Conservation (phyloP, 495 filamentous ascomycete genomes). For the Penicillium flavigenum region DNA sequence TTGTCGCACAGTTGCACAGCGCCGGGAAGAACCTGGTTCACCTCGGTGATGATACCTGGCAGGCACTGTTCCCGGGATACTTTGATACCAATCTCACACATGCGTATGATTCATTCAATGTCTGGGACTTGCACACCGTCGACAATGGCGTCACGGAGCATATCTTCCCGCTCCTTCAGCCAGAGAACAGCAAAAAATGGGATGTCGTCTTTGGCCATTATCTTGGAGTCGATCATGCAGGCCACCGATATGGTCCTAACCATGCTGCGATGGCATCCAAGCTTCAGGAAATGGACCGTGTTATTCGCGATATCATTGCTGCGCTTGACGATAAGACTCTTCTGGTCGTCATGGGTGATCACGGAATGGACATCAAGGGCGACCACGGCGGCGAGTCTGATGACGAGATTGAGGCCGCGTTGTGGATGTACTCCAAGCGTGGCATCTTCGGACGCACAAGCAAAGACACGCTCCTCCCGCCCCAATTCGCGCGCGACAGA, state of each 20-base stretch:
- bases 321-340: constrained; percentile 80
- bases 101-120: constrained; percentile 95
- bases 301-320: constrained; percentile 69
- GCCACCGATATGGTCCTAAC: constrained; percentile 91
- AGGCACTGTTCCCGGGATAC: constrained; percentile 83
- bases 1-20: constrained; percentile 77
- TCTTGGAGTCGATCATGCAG: constrained; percentile 94
- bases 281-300: constrained; percentile 83
- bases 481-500: constrained; percentile 70
- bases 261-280: constrained; percentile 91
- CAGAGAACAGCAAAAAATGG: constrained; percentile 67
- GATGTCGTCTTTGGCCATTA: constrained; percentile 92
- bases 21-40: constrained; percentile 86
- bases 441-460: constrained; percentile 75
- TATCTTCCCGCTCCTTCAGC: constrained; percentile 76
- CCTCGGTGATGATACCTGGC: constrained; percentile 96
- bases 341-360: constrained; percentile 94
- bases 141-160: constrained; percentile 95
- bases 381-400: constrained; percentile 97
- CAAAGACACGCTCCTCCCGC: constrained; percentile 59
- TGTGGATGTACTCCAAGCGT: constrained; percentile 97
- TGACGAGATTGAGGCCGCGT: constrained; percentile 87
- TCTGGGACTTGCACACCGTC: constrained; percentile 95
- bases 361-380: constrained; percentile 96
- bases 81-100: constrained; percentile 81